These are phyloP conservation scores for Trichoderma sp. DNA, from an alignment of 2,329 filamentous ascomycete genomes.

Conservation along the genomic window DNA sequence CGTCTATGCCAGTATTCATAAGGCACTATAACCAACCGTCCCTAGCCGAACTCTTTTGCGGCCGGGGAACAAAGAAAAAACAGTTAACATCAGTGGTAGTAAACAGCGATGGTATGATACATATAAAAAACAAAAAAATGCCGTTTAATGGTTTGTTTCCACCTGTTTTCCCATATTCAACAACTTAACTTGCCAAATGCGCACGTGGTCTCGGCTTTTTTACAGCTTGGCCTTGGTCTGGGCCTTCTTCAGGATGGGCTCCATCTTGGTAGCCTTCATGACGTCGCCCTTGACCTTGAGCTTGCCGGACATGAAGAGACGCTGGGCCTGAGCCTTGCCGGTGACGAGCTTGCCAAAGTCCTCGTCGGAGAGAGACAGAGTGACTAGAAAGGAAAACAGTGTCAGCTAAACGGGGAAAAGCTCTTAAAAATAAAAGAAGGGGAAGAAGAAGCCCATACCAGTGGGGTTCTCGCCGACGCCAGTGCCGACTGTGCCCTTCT, in stretches of 20 bases:
- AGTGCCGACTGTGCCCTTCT: constrained; percentile 78
- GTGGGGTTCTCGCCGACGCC: constrained; percentile 80
- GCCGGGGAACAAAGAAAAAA: not conserved
- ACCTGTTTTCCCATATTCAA: not conserved
- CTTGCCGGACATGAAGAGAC: constrained; percentile 97
- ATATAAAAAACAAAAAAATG: not conserved
- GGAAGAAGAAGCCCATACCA: constrained; percentile 53
- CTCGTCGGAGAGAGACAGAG: constrained; percentile 77
- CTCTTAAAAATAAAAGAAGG: constrained; percentile 20
- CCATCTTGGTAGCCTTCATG: constrained; percentile 98
- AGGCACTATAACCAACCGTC: constrained; percentile 18
- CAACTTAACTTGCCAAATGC: not conserved
- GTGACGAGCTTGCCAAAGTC: constrained; percentile 82
- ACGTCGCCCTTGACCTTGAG: constrained; percentile 97
- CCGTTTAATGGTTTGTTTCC: not conserved
- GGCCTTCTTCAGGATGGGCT: constrained; percentile 87
- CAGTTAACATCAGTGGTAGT: not conserved
- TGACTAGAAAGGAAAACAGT: constrained; percentile 63
- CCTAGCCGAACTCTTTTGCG: not conserved
- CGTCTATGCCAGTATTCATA: constrained; percentile 23
- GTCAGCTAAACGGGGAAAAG: not conserved
- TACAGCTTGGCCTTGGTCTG: constrained; percentile 83
- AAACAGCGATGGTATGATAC: constrained; percentile 19
- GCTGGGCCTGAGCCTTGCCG: constrained; percentile 92
- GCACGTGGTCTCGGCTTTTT: constrained; percentile 41